Evolutionary conservation across 306 rosid genomes (phyloP).

Genomic region (Astragalus glycyphyllos): DNA sequence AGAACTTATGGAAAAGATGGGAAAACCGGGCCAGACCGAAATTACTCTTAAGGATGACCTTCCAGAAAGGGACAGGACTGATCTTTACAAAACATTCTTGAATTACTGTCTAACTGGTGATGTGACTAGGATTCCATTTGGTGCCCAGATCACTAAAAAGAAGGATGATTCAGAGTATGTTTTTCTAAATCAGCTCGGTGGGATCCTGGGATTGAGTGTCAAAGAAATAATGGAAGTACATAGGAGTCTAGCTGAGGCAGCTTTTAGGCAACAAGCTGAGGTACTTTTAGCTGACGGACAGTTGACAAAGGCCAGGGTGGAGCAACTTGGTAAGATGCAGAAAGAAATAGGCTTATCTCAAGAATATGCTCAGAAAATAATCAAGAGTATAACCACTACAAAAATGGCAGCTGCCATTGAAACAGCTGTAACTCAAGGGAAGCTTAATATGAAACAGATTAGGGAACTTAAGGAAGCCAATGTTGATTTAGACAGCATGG

Average conservation of each 20-base stretch:
- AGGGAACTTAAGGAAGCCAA: conserved; percentile 92
- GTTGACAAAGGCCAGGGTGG: conserved; percentile 84
- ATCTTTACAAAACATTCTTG: conserved; percentile 88
- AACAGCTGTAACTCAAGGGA: conserved; percentile 91
- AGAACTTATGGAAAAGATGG: conserved; percentile 72
- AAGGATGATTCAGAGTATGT: conserved; percentile 89
- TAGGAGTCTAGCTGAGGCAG: conserved; percentile 87
- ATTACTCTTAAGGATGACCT: conserved; percentile 93
- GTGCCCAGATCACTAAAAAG: conserved; percentile 78
- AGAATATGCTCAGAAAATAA: conserved; percentile 92
- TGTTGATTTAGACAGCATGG: conserved; percentile 89
- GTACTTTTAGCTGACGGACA: conserved; percentile 97
- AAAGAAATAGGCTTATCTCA: conserved; percentile 87
- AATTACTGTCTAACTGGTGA: conserved; percentile 89
- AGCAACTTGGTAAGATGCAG: conserved; percentile 82
- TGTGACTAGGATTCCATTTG: conserved; percentile 79
- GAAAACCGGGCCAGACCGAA: conserved; percentile 91
- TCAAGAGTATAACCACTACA: conserved; percentile 89
- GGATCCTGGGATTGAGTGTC: conserved; percentile 78
- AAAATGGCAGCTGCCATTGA: conserved; percentile 95
- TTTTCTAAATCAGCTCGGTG: conserved; percentile 83
- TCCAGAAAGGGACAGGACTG: conserved; percentile 83
- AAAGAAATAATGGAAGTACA: conserved; percentile 87
- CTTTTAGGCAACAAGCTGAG: conserved; percentile 93
- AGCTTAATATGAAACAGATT: conserved; percentile 84